phyloP scores from a whole-genome alignment of 2,329 filamentous ascomycete genomes.

The Cladosporium austrohemisphaericum region DNA sequence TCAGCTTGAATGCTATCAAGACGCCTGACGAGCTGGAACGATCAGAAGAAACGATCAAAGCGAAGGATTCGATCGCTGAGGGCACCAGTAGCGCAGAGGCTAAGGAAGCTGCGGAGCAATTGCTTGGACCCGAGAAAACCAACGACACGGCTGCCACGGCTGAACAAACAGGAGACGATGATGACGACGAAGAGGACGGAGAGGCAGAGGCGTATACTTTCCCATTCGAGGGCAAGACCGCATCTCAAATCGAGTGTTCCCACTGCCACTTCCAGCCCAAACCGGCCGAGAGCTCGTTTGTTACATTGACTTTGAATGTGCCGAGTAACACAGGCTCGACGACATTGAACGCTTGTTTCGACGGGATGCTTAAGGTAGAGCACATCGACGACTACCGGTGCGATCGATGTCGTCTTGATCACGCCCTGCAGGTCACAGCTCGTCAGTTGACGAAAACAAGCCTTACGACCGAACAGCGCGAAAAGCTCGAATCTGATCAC shows the following conservation, averaged over 20 bases:
- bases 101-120: conserved; percentile 5
- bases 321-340: conserved; percentile 70
- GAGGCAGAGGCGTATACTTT: conserved; percentile 65
- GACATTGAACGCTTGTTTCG: conserved; percentile 81
- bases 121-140: conserved; percentile 1
- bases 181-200: conserved; percentile 32
- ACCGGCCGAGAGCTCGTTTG: conserved; percentile 78
- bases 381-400: conserved; percentile 97
- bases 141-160: conserved; percentile 17
- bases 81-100: conserved; percentile 7
- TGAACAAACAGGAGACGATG: conserved; percentile 17
- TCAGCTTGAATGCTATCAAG: not conserved
- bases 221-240: conserved; percentile 84
- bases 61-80: conserved; percentile 13
- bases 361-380: conserved; percentile 90
- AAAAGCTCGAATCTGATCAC: conserved; percentile 55
- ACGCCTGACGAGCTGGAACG: conserved; percentile 10
- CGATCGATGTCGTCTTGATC: conserved; percentile 82
- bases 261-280: conserved; percentile 87
- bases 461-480: conserved; percentile 44
- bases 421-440: conserved; percentile 65
- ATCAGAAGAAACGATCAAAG: conserved; percentile 14
- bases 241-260: conserved; percentile 92
- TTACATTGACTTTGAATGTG: conserved; percentile 86
- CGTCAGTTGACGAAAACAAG: conserved; percentile 55